A percentile compares a stretch with the other conserved stretches of the same genome.
Conservation (phyloP, 2,329 filamentous ascomycete species). For the Alternaria triticimaculans region DNA sequence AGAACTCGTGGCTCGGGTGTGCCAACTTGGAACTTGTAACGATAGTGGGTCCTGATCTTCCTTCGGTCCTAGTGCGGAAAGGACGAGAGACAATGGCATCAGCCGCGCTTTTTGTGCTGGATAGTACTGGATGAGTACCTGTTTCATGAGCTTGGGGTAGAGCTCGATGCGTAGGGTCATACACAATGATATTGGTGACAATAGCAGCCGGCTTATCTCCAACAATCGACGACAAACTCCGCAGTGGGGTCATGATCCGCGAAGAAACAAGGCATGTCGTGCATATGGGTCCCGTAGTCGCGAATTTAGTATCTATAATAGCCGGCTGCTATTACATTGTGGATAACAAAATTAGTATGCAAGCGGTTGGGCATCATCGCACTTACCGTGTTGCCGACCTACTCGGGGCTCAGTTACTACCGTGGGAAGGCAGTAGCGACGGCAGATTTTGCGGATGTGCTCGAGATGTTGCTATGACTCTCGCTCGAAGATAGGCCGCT, state of each 20-base stretch:
- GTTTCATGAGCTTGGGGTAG: background rate
- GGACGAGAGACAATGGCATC: background rate
- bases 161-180: background rate
- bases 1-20: background rate
- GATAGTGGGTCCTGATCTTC: background rate
- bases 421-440: background rate
- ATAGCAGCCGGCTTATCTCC: background rate
- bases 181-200: background rate
- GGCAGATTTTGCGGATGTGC: background rate
- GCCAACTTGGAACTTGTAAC: constrained; percentile 4
- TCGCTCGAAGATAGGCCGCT: background rate
- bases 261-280: constrained; percentile 6
- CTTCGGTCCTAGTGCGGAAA: background rate
- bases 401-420: background rate
- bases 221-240: background rate
- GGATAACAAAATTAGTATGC: background rate
- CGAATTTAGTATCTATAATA: constrained; percentile 3
- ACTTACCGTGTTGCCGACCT: background rate
- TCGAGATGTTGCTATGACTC: background rate
- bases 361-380: background rate
- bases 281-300: constrained; percentile 6
- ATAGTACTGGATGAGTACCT: background rate
- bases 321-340: constrained; percentile 14
- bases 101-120: background rate
- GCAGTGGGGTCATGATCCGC: background rate